Conservation (phyloP, 2,329 filamentous ascomycete genomes). For the Botrytis byssoidea region DNA sequence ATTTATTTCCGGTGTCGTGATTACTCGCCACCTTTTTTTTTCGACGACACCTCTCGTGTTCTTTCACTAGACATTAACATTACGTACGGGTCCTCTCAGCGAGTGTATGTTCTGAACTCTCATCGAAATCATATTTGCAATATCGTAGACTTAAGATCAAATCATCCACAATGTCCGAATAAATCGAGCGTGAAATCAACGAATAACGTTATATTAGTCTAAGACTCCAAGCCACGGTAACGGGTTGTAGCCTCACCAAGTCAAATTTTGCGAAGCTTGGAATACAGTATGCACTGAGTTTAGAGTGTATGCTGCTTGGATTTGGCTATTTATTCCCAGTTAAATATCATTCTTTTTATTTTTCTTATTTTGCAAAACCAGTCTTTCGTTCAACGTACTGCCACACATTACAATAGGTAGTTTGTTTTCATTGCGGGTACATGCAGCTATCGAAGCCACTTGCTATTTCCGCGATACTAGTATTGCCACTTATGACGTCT, state of each 20-base stretch:
- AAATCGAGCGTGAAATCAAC: not conserved
- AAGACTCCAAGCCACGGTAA: not conserved
- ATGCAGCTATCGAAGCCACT: no score
- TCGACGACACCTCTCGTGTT: not conserved
- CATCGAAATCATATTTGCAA: not conserved
- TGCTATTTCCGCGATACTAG: no score
- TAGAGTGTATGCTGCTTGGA: no score
- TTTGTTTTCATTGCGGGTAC: no score
- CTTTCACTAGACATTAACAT: not conserved
- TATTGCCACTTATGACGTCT: no score
- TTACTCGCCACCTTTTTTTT: not conserved
- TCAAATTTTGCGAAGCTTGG: not conserved
- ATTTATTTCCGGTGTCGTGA: not conserved
- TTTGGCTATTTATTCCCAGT: not conserved
- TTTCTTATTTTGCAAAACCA: no score
- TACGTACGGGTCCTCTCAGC: not conserved
- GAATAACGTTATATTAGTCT: not conserved
- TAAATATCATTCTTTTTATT: no score
- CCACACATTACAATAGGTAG: no score
- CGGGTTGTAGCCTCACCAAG: not conserved
- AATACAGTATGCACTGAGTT: not conserved
- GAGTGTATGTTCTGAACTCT: no score
- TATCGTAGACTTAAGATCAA: not conserved
- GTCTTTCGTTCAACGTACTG: no score
- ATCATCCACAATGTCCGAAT: not conserved